Percentiles rank a stretch among this genome's conserved stretches.
These are phyloP conservation scores for Mycena alexandri DNA, from an alignment of 768 basidiomycete genomes.

Conservation along the genomic window DNA sequence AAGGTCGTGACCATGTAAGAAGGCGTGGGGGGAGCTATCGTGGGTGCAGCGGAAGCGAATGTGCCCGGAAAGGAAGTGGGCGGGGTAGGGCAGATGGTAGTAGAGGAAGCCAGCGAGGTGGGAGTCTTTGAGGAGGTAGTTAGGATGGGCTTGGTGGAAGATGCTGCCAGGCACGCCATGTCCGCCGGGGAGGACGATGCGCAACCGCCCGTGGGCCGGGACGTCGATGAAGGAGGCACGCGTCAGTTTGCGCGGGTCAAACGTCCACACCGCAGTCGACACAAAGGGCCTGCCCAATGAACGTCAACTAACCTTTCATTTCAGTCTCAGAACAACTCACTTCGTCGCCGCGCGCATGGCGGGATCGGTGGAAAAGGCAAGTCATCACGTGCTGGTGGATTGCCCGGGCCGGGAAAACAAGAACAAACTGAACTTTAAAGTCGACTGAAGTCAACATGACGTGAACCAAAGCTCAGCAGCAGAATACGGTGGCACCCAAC, in stretches of 20 bases:
- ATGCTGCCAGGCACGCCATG: too few relatives aligned
- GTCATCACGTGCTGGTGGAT: too few relatives aligned
- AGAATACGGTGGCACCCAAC: too few relatives aligned
- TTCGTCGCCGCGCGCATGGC: too few relatives aligned
- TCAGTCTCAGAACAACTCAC: too few relatives aligned
- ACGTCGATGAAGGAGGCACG: not conserved
- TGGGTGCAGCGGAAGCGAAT: conserved; percentile 20
- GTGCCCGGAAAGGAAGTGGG: conserved; percentile 7
- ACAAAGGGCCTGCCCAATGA: too few relatives aligned
- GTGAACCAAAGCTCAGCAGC: too few relatives aligned
- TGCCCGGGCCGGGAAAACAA: too few relatives aligned
- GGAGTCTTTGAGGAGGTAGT: not conserved
- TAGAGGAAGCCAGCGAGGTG: not conserved
- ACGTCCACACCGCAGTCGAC: not conserved
- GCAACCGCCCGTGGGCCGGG: not conserved
- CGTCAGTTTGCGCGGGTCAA: not conserved
- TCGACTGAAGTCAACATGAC: too few relatives aligned
- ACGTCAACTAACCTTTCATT: too few relatives aligned
- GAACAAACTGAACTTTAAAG: too few relatives aligned
- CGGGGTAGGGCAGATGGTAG: conserved; percentile 15
- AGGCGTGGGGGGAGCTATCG: not conserved
- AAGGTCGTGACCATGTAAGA: not conserved
- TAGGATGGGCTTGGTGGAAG: not conserved
- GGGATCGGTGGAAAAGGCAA: too few relatives aligned
- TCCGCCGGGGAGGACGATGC: not conserved